Base-by-base conservation (phyloP, 2,329 filamentous ascomycete species). In the Talaromyces sp. region DNA sequence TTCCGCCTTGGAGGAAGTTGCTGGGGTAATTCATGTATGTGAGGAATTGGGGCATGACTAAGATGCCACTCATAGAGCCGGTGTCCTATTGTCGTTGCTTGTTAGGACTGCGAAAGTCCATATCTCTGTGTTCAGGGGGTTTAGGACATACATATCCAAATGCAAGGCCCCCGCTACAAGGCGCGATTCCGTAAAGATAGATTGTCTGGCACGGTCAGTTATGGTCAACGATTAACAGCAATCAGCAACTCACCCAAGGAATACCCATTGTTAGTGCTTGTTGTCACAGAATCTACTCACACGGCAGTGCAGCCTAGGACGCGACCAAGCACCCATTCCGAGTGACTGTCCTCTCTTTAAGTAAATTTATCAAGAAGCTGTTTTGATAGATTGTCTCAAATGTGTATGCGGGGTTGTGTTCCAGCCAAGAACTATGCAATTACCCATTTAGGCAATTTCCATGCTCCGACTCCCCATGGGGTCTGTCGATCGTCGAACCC, bases 1-100 rank as follows among this genome's bases (percentile, higher is more conserved):
- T 80, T 7, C 65, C 65, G 5, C 67, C 67, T 52, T 69, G 67
- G 8, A 61, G 57, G 50, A 66, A 69, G 50, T 66, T 62, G 41
- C 59, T 57, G 8, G 66, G 65, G 39, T 67, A 60, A 31, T 67
- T 53, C 60, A 69, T 65, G 41, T 68, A 69, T 5, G 57, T 56
- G 2, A 65, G 63, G 17, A 65, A 70, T 58, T 66, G 63, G 8
- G 54, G 54, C 63, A 65, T 66, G 21, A 57, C 60, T 1, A 69
- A 57, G 31, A 69, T 66, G 2, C 57, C 57, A 40, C 63, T 65
- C 58, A 66, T 65, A 1, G 63, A 65, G 8, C 63, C 62, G 9
- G 63, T 67, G 48, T 67, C 60, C 60, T 62, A 3, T 17, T 48
- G 15, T 21, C 11, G 8, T 48, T 48, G n/a, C n/a, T n/a, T n/a